Conservation (phyloP, 2,329 filamentous ascomycete species). For the Fusarium verrucosum region DNA sequence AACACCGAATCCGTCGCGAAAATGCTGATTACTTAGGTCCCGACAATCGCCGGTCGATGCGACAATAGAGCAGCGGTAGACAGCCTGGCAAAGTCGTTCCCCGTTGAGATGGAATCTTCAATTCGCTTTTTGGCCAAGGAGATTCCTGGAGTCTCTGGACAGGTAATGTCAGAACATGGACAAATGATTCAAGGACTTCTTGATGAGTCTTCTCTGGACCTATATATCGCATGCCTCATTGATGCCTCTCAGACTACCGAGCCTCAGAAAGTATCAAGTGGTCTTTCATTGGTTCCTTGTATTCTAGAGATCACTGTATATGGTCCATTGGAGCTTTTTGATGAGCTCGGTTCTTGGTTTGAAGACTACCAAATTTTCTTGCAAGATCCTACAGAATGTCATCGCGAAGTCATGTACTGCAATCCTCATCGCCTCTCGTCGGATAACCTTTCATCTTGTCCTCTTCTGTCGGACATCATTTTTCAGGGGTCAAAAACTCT, state of each 20-base stretch:
- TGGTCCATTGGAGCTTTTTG: conserved; percentile 41
- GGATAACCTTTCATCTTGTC: neutral
- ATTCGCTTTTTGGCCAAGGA: neutral
- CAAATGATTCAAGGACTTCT: conserved; percentile 30
- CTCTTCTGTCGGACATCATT: neutral
- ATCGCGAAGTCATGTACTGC: conserved; percentile 45
- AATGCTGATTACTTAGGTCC: neutral
- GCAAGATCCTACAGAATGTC: conserved; percentile 47
- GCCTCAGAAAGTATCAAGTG: fast-evolving
- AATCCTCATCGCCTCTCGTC: conserved; percentile 51
- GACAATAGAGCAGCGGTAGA: neutral
- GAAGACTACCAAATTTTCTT: conserved; percentile 47
- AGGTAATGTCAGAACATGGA: neutral
- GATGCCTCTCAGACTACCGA: neutral
- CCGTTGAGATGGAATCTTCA: conserved; percentile 2
- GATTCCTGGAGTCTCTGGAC: neutral
- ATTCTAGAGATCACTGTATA: conserved; percentile 44
- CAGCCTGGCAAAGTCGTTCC: neutral
- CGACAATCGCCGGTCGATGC: neutral
- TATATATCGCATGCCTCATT: neutral
- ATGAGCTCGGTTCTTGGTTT: conserved; percentile 46
- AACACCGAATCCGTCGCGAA: fast-evolving
- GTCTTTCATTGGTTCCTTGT: neutral
- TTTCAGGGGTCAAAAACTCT: neutral
- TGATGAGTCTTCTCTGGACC: conserved; percentile 4